Evolutionary conservation across 192 early-diverging fungal species (phyloP).

Genomic region (Ramicandelaber brevisporus): DNA sequence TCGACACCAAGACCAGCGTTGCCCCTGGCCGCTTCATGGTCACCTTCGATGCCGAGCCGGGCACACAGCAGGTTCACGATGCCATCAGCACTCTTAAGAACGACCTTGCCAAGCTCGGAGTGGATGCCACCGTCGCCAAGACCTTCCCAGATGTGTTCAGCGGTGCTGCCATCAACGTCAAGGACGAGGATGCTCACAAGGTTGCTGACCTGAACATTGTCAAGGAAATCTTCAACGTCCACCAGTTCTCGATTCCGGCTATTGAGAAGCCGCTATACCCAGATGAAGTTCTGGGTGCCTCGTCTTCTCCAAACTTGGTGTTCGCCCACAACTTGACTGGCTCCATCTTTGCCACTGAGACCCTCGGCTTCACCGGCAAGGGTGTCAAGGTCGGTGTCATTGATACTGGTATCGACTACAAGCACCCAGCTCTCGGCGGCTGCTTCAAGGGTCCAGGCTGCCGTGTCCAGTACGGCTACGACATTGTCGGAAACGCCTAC

Average conservation of each 20-base stretch:
- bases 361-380: conserved; percentile 27
- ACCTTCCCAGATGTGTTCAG: conserved; percentile 17
- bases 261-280: conserved; percentile 3
- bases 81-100: conserved; percentile 6
- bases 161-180: conserved; percentile 14
- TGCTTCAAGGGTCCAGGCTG: conserved; percentile 28
- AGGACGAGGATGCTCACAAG: conserved; percentile 6
- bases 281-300: conserved; percentile 10
- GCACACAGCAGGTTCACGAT: conserved; percentile 13
- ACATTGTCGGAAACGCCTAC: conserved; percentile 29
- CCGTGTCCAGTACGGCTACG: conserved; percentile 27
- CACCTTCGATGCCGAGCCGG: conserved; percentile 10
- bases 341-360: conserved; percentile 18
- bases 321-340: conserved; percentile 27
- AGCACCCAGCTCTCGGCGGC: conserved; percentile 16
- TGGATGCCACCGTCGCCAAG: conserved; percentile 5
- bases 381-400: conserved; percentile 22
- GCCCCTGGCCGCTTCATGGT: conserved; percentile 1
- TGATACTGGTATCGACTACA: conserved; percentile 20
- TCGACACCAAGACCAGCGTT: neutral
- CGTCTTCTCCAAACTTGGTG: conserved; percentile 13
- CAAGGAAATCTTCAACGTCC: conserved; percentile 7
- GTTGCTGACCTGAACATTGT: conserved; percentile 9
- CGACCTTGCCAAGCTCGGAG: conserved; percentile 8
- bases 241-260: neutral